Evolutionary conservation across 148 eudicot genomes (phyloP).

Genomic region (Amaranthus hypochondriacus): DNA sequence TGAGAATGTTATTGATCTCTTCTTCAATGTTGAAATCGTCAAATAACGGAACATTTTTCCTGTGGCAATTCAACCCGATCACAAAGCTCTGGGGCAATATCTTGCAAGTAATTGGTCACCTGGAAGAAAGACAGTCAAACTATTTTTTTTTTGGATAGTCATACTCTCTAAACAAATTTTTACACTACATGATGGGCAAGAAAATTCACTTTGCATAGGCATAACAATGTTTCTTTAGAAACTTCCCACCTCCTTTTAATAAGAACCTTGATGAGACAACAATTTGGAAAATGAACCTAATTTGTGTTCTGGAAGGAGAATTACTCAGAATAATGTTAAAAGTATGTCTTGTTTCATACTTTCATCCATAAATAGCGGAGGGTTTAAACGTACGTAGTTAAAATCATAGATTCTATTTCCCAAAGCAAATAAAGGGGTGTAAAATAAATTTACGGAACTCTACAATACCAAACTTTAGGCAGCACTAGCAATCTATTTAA

Average conservation of each 20-base stretch:
- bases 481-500: neutral
- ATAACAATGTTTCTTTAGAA: neutral
- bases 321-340: neutral
- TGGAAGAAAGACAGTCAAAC: conserved; percentile 25
- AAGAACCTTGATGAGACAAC: neutral
- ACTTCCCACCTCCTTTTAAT: neutral
- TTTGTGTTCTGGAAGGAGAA: neutral
- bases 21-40: conserved; percentile 81
- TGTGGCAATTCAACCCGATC: conserved; percentile 77
- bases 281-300: neutral
- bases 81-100: conserved; percentile 88
- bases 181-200: neutral
- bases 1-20: conserved; percentile 81
- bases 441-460: neutral
- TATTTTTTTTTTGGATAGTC: neutral
- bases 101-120: conserved; percentile 96
- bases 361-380: neutral
- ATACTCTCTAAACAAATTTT: neutral
- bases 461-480: neutral
- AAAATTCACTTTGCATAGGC: conserved; percentile 1
- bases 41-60: conserved; percentile 69
- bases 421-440: conserved; percentile 7
- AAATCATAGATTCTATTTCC: neutral
- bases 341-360: neutral
- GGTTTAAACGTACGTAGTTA: neutral